Conservation (phyloP, 2,329 filamentous ascomycete genomes). For the Pseudogymnoascus sp. region DNA sequence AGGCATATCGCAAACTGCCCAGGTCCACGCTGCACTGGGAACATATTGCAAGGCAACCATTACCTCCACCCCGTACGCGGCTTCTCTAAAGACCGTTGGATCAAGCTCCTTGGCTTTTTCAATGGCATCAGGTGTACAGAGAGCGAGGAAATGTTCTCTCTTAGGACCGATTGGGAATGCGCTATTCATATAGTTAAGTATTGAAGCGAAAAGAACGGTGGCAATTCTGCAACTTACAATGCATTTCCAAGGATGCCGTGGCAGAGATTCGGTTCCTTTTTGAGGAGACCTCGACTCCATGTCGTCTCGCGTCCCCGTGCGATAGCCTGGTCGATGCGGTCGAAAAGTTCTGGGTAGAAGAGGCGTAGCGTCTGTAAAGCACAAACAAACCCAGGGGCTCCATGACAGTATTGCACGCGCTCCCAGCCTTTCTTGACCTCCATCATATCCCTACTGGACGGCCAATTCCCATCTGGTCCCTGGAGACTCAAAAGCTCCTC, state of each 20-base stretch:
- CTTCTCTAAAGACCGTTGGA: not conserved
- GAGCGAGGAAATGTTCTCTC: not conserved
- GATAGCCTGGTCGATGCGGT: constrained; percentile 45
- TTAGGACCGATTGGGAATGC: not conserved
- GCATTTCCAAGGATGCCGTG: constrained; percentile 58
- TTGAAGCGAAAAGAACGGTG: not conserved
- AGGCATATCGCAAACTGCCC: constrained; percentile 1
- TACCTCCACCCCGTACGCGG: not conserved
- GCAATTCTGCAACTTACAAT: constrained; percentile 26
- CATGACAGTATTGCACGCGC: constrained; percentile 59
- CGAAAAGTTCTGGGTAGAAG: constrained; percentile 45
- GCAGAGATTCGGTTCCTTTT: constrained; percentile 56
- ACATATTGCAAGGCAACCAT: not conserved
- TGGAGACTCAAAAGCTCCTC: constrained; percentile 50
- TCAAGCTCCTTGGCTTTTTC: not conserved
- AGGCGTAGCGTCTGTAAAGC: constrained; percentile 47
- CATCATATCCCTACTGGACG: constrained; percentile 19
- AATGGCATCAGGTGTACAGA: not conserved
- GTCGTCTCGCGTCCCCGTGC: constrained; percentile 42
- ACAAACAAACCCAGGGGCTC: constrained; percentile 52
- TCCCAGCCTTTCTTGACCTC: not conserved
- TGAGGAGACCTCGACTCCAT: constrained; percentile 49
- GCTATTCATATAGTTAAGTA: not conserved
- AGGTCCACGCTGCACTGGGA: not conserved
- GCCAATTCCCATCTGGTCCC: constrained; percentile 54